phyloP scores from a whole-genome alignment of 345 rosid genomes.

The Salix purpurea region DNA sequence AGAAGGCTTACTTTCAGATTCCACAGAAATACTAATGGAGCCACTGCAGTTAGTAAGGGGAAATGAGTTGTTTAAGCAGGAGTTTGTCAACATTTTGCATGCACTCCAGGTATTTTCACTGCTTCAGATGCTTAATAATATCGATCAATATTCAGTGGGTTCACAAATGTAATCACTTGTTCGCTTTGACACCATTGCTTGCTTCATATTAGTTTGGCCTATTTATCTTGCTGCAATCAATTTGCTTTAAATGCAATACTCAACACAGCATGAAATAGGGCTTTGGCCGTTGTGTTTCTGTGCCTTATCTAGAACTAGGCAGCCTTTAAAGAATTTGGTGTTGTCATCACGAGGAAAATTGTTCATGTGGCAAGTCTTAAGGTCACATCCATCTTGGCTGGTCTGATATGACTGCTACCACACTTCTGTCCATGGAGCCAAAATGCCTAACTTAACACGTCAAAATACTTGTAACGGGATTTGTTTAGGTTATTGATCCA shows the following conservation, averaged over 20 bases:
- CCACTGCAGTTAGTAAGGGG: constrained; percentile 57
- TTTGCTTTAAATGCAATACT: not conserved
- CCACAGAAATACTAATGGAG: constrained; percentile 40
- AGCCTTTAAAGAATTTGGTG: not conserved
- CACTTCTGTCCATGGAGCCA: not conserved
- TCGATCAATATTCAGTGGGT: not conserved
- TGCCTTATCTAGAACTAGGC: too few relatives aligned
- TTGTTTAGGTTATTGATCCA: too few relatives aligned
- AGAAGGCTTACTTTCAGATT: constrained; percentile 20
- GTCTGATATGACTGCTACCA: not conserved
- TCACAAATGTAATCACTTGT: not conserved
- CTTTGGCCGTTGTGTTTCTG: too few relatives aligned
- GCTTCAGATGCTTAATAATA: not conserved
- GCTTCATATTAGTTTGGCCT: not conserved
- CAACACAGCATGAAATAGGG: too few relatives aligned
- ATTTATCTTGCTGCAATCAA: not conserved
- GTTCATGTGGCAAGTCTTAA: not conserved
- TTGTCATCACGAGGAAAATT: not conserved
- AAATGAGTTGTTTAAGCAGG: constrained; percentile 35
- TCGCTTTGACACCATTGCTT: not conserved
- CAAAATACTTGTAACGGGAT: not conserved
- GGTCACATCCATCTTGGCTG: not conserved
- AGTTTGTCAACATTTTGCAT: constrained; percentile 62
- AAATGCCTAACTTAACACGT: not conserved
- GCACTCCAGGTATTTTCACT: constrained; percentile 64